These are phyloP conservation scores for Cocos nucifera DNA, from an alignment of 176 grass and related monocot species.

Conservation along the genomic window DNA sequence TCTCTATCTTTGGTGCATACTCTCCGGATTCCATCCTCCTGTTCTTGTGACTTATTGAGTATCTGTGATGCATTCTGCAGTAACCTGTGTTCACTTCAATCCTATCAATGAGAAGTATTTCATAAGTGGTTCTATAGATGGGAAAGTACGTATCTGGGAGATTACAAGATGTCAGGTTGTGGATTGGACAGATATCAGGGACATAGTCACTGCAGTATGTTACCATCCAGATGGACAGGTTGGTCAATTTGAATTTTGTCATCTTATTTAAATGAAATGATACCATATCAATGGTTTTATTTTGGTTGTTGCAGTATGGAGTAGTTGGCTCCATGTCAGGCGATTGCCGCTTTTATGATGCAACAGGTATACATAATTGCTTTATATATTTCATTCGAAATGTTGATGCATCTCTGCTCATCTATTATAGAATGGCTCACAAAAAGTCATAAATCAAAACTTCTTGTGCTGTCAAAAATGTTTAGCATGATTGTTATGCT, in stretches of 20 bases:
- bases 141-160: constrained; percentile 13
- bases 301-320: not conserved
- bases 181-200: constrained; percentile 4
- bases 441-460: too few relatives aligned
- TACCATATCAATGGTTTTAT: not conserved
- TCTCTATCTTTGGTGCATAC: too few relatives aligned
- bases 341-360: constrained; percentile 8
- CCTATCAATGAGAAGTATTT: constrained; percentile 9
- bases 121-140: constrained; percentile 13
- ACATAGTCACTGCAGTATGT: constrained; percentile 6
- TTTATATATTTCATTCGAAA: too few relatives aligned
- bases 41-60: too few relatives aligned
- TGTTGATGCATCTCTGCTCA: too few relatives aligned
- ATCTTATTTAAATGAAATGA: not conserved
- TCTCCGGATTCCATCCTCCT: too few relatives aligned
- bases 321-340: constrained; percentile 6
- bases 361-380: not conserved
- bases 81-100: constrained; percentile 16
- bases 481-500: too few relatives aligned
- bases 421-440: too few relatives aligned
- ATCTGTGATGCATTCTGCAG: not conserved
- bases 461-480: too few relatives aligned
- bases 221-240: constrained; percentile 12
- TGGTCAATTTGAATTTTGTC: not conserved
- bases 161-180: not conserved